Percentiles rank a stretch among this genome's conserved stretches.
These are phyloP conservation scores for Lichtheimia corymbifera DNA, from an alignment of 371 early-diverging fungal species.

Conservation along the genomic window DNA sequence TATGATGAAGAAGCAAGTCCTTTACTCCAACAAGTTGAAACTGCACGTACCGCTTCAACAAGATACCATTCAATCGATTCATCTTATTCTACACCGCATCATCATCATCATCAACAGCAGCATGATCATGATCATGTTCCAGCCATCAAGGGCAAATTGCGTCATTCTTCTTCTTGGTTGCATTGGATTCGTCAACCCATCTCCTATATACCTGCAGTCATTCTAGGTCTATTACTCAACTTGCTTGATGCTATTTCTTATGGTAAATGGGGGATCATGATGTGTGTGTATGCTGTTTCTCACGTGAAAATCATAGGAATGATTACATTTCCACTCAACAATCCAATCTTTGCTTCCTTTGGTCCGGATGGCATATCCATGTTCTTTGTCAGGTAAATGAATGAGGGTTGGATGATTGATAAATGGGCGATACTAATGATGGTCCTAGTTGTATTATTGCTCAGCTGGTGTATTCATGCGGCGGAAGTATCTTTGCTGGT, in stretches of 20 bases:
- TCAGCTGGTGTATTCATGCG: slow-evolving; percentile 82
- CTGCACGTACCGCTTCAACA: slow-evolving; percentile 9
- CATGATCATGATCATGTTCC: slow-evolving; percentile 1
- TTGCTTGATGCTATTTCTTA: slow-evolving; percentile 91
- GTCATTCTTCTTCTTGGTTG: slow-evolving; percentile 54
- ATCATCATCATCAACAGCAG: neutral
- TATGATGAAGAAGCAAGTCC: slow-evolving; percentile 11
- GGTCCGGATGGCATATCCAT: slow-evolving; percentile 94
- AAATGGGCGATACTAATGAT: neutral
- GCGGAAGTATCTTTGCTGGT: slow-evolving; percentile 87
- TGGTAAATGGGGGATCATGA: slow-evolving; percentile 39
- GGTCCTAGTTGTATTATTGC: slow-evolving; percentile 73
- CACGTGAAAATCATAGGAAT: slow-evolving; percentile 54
- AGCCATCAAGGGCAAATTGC: neutral
- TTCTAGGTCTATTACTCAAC: slow-evolving; percentile 87
- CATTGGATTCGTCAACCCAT: slow-evolving; percentile 35
- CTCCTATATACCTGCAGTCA: slow-evolving; percentile 83
- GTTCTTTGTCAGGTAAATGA: slow-evolving; percentile 80
- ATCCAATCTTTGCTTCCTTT: slow-evolving; percentile 74
- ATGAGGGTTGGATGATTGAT: neutral
- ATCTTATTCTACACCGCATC: neutral
- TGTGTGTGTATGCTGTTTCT: neutral
- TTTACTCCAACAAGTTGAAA: slow-evolving; percentile 11
- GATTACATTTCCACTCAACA: slow-evolving; percentile 88
- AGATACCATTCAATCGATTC: slow-evolving; percentile 16